These are phyloP conservation scores for Oryza glumipatula DNA, from an alignment of 176 grass and related monocot genomes.

Conservation along the genomic window DNA sequence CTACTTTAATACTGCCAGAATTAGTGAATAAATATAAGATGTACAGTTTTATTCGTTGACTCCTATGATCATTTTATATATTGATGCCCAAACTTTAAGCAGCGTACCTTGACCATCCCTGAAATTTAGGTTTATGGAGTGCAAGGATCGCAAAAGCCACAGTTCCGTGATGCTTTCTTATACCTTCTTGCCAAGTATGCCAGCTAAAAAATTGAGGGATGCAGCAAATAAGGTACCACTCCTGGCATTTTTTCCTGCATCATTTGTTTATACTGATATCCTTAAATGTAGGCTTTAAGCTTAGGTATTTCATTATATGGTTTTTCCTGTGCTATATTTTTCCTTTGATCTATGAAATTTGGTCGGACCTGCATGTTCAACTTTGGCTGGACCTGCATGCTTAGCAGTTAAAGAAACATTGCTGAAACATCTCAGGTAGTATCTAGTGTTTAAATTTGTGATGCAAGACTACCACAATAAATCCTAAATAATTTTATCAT, in stretches of 20 bases:
- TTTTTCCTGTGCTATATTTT: neutral
- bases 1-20: neutral
- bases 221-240: constrained; percentile 63
- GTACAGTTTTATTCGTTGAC: constrained; percentile 11
- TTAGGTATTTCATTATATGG: neutral
- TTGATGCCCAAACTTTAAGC: neutral
- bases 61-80: constrained; percentile 1
- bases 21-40: neutral
- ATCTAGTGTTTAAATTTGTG: neutral
- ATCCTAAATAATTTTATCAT: neutral
- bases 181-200: constrained; percentile 73
- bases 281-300: neutral
- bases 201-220: constrained; percentile 63
- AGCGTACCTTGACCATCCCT: neutral
- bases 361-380: neutral
- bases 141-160: constrained; percentile 71
- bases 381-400: neutral
- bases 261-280: constrained; percentile 6
- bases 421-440: neutral
- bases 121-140: constrained; percentile 84
- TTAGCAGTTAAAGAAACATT: neutral
- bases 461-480: neutral
- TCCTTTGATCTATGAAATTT: neutral
- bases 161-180: constrained; percentile 72
- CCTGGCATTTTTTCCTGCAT: constrained; percentile 18